Base-by-base conservation (phyloP, 768 basidiomycete genomes). In the Gyrodon lividus region DNA sequence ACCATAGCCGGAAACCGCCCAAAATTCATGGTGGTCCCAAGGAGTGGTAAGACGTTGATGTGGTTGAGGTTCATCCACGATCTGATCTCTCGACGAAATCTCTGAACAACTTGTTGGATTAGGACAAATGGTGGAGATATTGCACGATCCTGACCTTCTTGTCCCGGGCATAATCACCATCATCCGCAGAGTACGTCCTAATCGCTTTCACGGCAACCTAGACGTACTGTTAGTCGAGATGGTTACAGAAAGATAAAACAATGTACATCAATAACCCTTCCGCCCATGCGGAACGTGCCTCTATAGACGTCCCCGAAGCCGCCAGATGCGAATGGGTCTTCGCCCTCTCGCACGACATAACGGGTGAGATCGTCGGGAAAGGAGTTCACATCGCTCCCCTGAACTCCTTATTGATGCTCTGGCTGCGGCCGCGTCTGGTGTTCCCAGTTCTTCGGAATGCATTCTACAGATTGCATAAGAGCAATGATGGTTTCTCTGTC, bases 361-460 rank as follows among this genome's bases (percentile, higher is more conserved):
- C 30, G 8, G 10, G 30, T 30, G 30, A 30, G 30, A 12, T 30
- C 30, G n/a, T n/a, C n/a, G n/a, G n/a, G n/a, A n/a, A n/a, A n/a
- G n/a, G n/a, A n/a, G n/a, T n/a, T n/a, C n/a, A n/a, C n/a, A n/a
- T n/a, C n/a, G n/a, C n/a, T n/a, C n/a, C n/a, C n/a, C n/a, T n/a
- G n/a, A n/a, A n/a, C n/a, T n/a, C n/a, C n/a, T n/a, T n/a, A n/a
- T n/a, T n/a, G n/a, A n/a, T n/a, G n/a, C n/a, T n/a, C n/a, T n/a
- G n/a, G n/a, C n/a, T n/a, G n/a, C n/a, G n/a, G n/a, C n/a, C n/a
- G n/a, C n/a, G n/a, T 62, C 57, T 79, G 83, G 73, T 89, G 76
- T 7, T 94, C 96, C 9, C 69, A 70, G 7, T 83, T 81, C 0
- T 90, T 92, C 2, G 89, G 89, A 35, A 93, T 79, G 60, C 87